phyloP scores from a whole-genome alignment of 192 early-diverging fungal genomes.

The Geranomyces michiganensis region DNA sequence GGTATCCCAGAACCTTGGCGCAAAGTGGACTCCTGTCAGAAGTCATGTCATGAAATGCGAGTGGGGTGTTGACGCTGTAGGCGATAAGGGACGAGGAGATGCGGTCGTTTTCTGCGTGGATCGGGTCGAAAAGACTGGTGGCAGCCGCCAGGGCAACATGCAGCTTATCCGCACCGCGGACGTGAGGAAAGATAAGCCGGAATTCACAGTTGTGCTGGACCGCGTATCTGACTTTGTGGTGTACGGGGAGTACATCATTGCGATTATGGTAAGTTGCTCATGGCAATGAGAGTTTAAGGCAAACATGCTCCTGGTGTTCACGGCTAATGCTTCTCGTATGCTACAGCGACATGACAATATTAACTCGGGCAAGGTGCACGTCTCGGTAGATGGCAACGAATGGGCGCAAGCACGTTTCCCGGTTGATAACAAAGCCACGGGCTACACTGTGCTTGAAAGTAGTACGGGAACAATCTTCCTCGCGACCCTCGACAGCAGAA shows the following conservation, averaged over 20 bases:
- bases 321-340: too few relatives aligned
- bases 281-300: too few relatives aligned
- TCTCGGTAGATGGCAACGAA: constrained; percentile 74
- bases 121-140: constrained; percentile 60
- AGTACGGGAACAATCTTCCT: constrained; percentile 78
- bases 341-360: neutral
- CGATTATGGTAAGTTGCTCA: constrained; percentile 59
- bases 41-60: constrained; percentile 58
- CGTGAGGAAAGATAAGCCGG: constrained; percentile 12
- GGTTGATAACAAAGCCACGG: constrained; percentile 68
- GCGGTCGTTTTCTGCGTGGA: constrained; percentile 73
- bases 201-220: constrained; percentile 28
- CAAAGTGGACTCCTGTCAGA: neutral
- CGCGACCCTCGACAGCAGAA: constrained; percentile 62
- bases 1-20: neutral
- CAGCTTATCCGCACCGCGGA: constrained; percentile 37
- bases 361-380: constrained; percentile 51
- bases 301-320: too few relatives aligned
- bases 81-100: constrained; percentile 60
- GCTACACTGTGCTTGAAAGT: constrained; percentile 81
- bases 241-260: constrained; percentile 79
- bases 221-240: constrained; percentile 44
- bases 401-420: constrained; percentile 83
- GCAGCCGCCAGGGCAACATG: constrained; percentile 50
- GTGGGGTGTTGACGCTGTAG: constrained; percentile 55